Base-by-base conservation (phyloP, 306 rosid genomes). In the Prunus armeniaca region DNA sequence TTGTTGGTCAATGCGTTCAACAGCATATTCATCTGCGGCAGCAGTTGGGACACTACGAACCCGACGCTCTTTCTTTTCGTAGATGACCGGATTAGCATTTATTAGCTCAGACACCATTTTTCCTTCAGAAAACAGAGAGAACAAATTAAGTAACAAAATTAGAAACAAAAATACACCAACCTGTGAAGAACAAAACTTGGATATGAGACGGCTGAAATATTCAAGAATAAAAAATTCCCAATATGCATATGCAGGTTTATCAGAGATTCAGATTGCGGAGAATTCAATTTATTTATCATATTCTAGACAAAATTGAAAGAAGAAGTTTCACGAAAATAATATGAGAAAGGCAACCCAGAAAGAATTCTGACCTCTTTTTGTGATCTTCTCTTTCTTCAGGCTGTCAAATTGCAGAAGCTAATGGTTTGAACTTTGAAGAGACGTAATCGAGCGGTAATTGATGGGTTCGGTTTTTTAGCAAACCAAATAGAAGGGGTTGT, bases 51-150 rank as follows among this genome's bases (percentile, higher is more conserved):
- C 60, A 69, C 80, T 72, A 69, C 91, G 97, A 70, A 79, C 81
- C 69, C 89, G 90, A 17, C 93, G 85, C 85, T 91, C 91, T 79
- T 96, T 96, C 93, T 84, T 96, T 78, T 88, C 87, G 56, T 96
- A 96, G 57, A 96, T 66, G 64, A 81, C 64, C 56, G 98, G 99
- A 82, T 92, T 96, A 1, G 91, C 93, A 74, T 96, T 96, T 76
- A 96, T 96, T 73, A 89, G 82, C 57, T 75, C 90, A 0, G 90
- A 84, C 50, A 90, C 91, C 99, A 95, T 92, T 58, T 66, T 76
- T 34, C n/a, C 79, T 27, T 57, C 3, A 30, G 3, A 71, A 43
- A 51, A 67, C 13, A 52, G 49, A 43, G 38, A 25, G 7, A 52
- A 70, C 9, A 38, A 52, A 41, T 72, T 24, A 46, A 57, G 6